Base-by-base conservation (phyloP, 192 early-diverging fungal species). In the Chytriomyces confervae region DNA sequence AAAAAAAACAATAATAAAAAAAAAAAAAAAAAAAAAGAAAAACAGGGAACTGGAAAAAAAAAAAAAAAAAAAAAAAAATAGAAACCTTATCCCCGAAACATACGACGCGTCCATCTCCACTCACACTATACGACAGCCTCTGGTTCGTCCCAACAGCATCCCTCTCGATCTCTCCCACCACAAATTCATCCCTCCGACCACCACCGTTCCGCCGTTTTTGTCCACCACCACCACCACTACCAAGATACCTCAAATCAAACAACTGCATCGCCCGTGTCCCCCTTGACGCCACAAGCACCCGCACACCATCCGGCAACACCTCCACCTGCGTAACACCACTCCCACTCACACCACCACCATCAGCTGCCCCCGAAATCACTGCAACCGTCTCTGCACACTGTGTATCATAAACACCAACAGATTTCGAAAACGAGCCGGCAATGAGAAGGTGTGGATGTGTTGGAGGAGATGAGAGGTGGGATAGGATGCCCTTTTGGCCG, bases 251-350 rank as follows among this genome's bases (percentile, higher is more conserved):
- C 18, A 62, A 13, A 44, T 74, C 72, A 61, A 62, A 62, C 7
- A 23, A 11, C 45, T 63, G 72, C 16, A 74, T 45, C 8, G 53
- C 61, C 16, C 23, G n/a, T 9, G 57, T 48, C 45, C 20, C 48
- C 2, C 72, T 36, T 5, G 53, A 62, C 13, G 60, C 53, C 36
- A 61, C 43, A 16, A 72, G 70, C 10, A 74, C 44, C 7, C 44
- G 61, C 7, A 16, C 27, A 3, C 9, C 16, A 18, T 62, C 72
- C 24, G 44, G 20, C 5, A 36, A 11, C 10, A 74, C 44, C 48
- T 61, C 72, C 43, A 45, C 72, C 48, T 74, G 72, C 7, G 72
- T 74, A 16, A 62, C 61, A 43, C 72, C 72, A 16, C 60, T 63
- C 16, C 72, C 72, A 6, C 20, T n/a, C 8, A 74, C 8, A 3